Base-by-base conservation (phyloP, 345 rosid species). In the Rhizophora mangle region DNA sequence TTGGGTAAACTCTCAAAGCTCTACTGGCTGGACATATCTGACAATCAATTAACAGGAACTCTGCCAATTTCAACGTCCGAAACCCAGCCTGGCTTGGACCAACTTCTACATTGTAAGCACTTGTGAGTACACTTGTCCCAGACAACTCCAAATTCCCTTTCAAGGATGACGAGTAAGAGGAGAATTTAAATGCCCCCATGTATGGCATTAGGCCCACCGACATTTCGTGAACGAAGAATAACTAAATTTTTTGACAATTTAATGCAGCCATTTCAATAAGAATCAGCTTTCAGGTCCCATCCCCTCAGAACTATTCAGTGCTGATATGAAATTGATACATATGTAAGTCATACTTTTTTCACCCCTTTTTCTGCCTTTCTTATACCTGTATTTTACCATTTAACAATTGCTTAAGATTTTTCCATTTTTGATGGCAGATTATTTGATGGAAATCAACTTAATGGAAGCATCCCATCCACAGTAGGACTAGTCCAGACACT, bases 271-370 rank as follows among this genome's bases (percentile, higher is more conserved):
- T 82, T 90, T 95, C 82, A 89, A 95, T 69, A 92, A 90, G 82
- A 95, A 95, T 78, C 85, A 90, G 79, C 96, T 92, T 81, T 87
- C 97, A 3, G 96, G 96, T 68, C 56, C 86, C 68, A 88, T 95
- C 78, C 85, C 96, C 3, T 65, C 80, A 9, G 27, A 75, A 62
- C 84, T 95, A 20, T 95, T 95, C 86, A 81, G 86, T 76, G 47
- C 90, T 37, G 82, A 83, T 47, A 92, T 92, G 99, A 84, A 75
- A 58, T 74, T 95, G 51, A 90, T 95, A 72, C 99, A 95, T 78
- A 72, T 95, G 99, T 95, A 84, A 86, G 92, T 83, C 29, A 15
- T 1, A 16, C 29, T 46, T 30, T 15, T 27, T 6, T 62, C 49
- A 19, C 49, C 18, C 49, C 10, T 29, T 31, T 34, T 43, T 10